Percentiles rank a stretch among this genome's conserved stretches.
Evolutionary conservation across 1,284 basidiomycete genomes (phyloP).

Genomic region (Moesziomyces antarcticus): DNA sequence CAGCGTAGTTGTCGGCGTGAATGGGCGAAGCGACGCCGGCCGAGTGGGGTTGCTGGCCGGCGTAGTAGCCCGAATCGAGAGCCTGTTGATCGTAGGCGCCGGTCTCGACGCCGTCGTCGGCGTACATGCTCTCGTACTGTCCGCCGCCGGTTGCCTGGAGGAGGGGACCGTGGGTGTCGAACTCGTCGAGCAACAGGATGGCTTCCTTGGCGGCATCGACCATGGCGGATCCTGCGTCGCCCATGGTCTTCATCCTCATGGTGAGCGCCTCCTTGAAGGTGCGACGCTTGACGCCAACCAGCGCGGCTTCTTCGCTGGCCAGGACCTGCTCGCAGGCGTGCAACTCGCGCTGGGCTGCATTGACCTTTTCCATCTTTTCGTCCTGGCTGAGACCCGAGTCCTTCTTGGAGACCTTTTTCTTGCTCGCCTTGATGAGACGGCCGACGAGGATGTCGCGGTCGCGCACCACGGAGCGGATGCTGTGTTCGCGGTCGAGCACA

Average conservation of each 20-base stretch:
- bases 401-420: slow-evolving; percentile 60
- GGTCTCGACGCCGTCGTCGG: slow-evolving; percentile 29
- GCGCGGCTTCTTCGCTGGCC: slow-evolving; percentile 67
- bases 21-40: slow-evolving; percentile 17
- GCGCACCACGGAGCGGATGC: slow-evolving; percentile 68
- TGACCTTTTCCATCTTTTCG: slow-evolving; percentile 65
- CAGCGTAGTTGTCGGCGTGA: slow-evolving; percentile 16
- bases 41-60: slow-evolving; percentile 15
- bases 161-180: slow-evolving; percentile 63
- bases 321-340: slow-evolving; percentile 69
- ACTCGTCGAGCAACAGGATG: slow-evolving; percentile 65
- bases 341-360: slow-evolving; percentile 68
- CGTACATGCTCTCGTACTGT: slow-evolving; percentile 56
- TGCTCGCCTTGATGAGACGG: slow-evolving; percentile 69
- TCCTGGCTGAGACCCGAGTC: slow-evolving; percentile 59
- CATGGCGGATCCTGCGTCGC: slow-evolving; percentile 68
- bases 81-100: slow-evolving; percentile 43
- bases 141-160: slow-evolving; percentile 45
- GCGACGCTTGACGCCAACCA: slow-evolving; percentile 68
- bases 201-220: slow-evolving; percentile 68
- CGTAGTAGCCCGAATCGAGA: slow-evolving; percentile 31
- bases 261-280: slow-evolving; percentile 69
- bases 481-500: slow-evolving; percentile 69
- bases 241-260: slow-evolving; percentile 69
- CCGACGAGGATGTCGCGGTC: slow-evolving; percentile 70